Conservation (phyloP, 2,329 filamentous ascomycete genomes). For the Xylaria sp. region DNA sequence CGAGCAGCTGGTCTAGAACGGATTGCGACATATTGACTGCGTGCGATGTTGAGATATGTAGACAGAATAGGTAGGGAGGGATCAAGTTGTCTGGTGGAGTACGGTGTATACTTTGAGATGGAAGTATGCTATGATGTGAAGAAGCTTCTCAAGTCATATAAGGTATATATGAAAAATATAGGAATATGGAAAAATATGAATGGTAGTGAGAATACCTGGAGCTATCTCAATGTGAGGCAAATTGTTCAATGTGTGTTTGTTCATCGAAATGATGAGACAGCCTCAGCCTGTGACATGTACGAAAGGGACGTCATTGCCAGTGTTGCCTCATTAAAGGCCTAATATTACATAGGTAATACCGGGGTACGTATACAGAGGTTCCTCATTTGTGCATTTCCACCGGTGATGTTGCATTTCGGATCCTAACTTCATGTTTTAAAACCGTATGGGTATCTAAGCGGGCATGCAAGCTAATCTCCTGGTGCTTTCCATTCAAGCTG, state of each 20-base stretch:
- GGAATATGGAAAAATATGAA: not conserved
- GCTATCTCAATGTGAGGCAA: not conserved
- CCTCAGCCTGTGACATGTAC: constrained; percentile 1
- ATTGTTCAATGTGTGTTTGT: not conserved
- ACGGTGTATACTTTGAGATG: not conserved
- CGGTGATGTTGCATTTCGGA: not conserved
- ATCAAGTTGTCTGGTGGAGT: not conserved
- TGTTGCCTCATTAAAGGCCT: constrained; percentile 29
- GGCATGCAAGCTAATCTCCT: too few species aligned
- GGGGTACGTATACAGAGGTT: not conserved
- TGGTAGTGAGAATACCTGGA: not conserved
- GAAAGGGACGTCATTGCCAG: constrained; percentile 36
- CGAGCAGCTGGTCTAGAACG: constrained; percentile 66
- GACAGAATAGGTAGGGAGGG: not conserved
- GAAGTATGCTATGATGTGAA: not conserved
- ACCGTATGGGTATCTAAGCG: not conserved
- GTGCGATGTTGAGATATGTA: constrained; percentile 26
- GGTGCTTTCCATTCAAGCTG: too few species aligned
- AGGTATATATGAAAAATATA: not conserved
- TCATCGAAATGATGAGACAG: not conserved
- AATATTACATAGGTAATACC: not conserved
- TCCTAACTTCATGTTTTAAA: not conserved
- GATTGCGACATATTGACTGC: constrained; percentile 57
- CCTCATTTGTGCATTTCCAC: not conserved
- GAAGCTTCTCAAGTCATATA: not conserved